A percentile compares a stretch with the other conserved stretches of the same genome.
Evolutionary conservation across 345 rosid genomes (phyloP).

Genomic region (Reutealis trisperma): DNA sequence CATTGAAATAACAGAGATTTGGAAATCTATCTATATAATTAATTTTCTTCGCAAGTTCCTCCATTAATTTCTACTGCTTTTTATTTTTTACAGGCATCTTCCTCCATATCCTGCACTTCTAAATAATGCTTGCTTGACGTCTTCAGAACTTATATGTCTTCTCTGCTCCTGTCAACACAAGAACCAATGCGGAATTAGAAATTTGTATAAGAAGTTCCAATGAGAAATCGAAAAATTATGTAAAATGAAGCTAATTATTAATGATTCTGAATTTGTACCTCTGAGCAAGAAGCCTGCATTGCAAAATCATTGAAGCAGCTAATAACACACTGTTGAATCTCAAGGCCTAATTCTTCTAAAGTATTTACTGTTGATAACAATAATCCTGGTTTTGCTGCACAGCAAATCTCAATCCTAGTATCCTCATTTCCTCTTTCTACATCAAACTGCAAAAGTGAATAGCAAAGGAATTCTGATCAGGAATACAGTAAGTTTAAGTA

Average conservation of each 20-base stretch:
- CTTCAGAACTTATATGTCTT: slow-evolving; percentile 17
- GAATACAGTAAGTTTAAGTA: neutral
- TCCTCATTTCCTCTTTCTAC: slow-evolving; percentile 28
- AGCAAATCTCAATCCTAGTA: slow-evolving; percentile 31
- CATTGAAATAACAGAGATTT: slow-evolving; percentile 15
- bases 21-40: neutral
- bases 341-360: slow-evolving; percentile 36
- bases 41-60: slow-evolving; percentile 4
- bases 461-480: neutral
- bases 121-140: slow-evolving; percentile 30
- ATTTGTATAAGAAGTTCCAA: neutral
- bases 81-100: slow-evolving; percentile 17
- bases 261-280: slow-evolving; percentile 12
- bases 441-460: slow-evolving; percentile 24
- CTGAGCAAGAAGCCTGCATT: slow-evolving; percentile 40
- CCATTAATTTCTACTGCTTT: neutral
- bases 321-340: slow-evolving; percentile 38
- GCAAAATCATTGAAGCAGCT: slow-evolving; percentile 40
- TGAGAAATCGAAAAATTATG: too few species aligned
- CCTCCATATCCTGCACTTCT: slow-evolving; percentile 36
- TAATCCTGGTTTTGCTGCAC: slow-evolving; percentile 36
- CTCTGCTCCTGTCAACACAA: slow-evolving; percentile 22
- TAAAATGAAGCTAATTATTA: neutral
- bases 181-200: neutral
- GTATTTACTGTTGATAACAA: slow-evolving; percentile 32